Conservation (phyloP, 176 grass and related monocot species). For the Musa itinerans region DNA sequence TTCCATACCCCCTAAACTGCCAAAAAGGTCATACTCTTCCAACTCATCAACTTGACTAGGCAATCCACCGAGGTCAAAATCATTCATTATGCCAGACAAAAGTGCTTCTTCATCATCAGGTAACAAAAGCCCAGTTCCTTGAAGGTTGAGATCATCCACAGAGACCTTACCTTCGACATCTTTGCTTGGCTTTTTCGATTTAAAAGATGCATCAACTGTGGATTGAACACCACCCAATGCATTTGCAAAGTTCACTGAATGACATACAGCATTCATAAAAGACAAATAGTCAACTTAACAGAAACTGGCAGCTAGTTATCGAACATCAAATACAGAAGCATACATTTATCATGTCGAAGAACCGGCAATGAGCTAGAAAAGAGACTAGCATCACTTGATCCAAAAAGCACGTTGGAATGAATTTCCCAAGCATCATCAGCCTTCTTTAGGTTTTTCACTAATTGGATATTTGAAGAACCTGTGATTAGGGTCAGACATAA, state of each 20-base stretch:
- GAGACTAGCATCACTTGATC: constrained; percentile 47
- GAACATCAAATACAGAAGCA: neutral
- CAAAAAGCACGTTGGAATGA: constrained; percentile 16
- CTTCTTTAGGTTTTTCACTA: constrained; percentile 24
- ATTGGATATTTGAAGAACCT: constrained; percentile 30
- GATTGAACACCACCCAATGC: constrained; percentile 32
- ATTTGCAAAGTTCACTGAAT: constrained; percentile 41
- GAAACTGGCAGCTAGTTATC: neutral
- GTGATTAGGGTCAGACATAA: neutral
- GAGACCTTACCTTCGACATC: constrained; percentile 43
- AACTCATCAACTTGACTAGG: constrained; percentile 39
- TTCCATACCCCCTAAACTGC: constrained; percentile 76
- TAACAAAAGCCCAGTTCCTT: constrained; percentile 41
- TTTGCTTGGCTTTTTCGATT: constrained; percentile 26
- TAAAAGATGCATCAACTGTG: constrained; percentile 34
- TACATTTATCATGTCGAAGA: constrained; percentile 66
- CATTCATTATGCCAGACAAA: constrained; percentile 53
- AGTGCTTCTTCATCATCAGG: constrained; percentile 79
- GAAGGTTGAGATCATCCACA: constrained; percentile 53
- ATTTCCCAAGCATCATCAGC: constrained; percentile 27
- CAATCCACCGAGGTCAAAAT: constrained; percentile 30
- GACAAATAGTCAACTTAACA: neutral
- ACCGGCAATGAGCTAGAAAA: constrained; percentile 85
- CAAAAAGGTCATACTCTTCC: constrained; percentile 92
- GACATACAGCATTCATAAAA: neutral